Evolutionary conservation across 192 early-diverging fungal genomes (phyloP).

Genomic region (Umbelopsis sp.): DNA sequence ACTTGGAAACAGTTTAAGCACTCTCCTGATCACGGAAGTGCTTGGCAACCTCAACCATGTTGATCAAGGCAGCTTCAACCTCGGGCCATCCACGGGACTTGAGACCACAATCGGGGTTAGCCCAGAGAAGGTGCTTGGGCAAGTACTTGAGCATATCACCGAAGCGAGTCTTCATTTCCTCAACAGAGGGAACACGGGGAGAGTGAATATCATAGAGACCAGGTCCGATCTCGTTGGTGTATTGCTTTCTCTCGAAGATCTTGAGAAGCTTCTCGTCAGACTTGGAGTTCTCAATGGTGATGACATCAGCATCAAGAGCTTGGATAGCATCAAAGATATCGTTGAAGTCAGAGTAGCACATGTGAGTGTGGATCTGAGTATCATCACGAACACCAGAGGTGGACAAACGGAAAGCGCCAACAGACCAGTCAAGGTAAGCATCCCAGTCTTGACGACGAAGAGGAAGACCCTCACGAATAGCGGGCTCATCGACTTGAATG

Average conservation of each 20-base stretch:
- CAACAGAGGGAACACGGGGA: conserved; percentile 87
- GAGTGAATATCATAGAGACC: conserved; percentile 99
- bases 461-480: conserved; percentile 97
- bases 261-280: conserved; percentile 94
- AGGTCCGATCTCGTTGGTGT: conserved; percentile 92
- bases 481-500: conserved; percentile 99
- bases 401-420: conserved; percentile 88
- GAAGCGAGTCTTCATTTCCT: conserved; percentile 88
- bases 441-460: conserved; percentile 86
- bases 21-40: conserved; percentile 53
- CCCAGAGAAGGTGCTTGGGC: conserved; percentile 81
- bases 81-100: conserved; percentile 97
- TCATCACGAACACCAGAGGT: conserved; percentile 82
- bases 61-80: conserved; percentile 81
- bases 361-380: conserved; percentile 98
- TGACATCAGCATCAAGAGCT: conserved; percentile 92
- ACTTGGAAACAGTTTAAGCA: conserved; percentile 12
- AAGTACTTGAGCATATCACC: conserved; percentile 86
- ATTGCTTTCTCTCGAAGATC: conserved; percentile 83
- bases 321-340: conserved; percentile 96
- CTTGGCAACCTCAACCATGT: conserved; percentile 84
- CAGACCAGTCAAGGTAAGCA: conserved; percentile 94
- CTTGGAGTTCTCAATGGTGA: conserved; percentile 98
- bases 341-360: conserved; percentile 99
- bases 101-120: conserved; percentile 98